A percentile compares a stretch with the other conserved stretches of the same genome.
phyloP scores from a whole-genome alignment of 208 protist genomes.

The Trypanosomatidae sp. region DNA sequence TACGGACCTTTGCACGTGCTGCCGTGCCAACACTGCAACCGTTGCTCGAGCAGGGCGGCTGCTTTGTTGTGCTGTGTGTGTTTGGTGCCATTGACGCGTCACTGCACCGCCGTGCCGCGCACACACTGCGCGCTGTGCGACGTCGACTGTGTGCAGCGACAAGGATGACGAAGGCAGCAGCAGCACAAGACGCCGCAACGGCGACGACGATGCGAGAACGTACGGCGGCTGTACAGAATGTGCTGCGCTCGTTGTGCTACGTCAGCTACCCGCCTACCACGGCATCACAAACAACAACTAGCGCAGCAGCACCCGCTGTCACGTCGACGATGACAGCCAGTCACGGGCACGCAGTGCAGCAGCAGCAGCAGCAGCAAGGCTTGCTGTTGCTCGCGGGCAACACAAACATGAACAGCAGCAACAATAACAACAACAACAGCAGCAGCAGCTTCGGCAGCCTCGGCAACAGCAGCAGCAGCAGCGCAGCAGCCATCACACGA shows the following conservation, averaged over 20 bases:
- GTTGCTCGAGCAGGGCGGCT: conserved; percentile 26
- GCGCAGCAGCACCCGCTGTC: not conserved
- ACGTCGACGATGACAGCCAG: not conserved
- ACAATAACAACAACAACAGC: not conserved
- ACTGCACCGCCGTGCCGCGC: conserved; percentile 26
- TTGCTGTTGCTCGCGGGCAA: not conserved
- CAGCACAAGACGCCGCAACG: not conserved
- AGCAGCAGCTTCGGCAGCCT: not conserved
- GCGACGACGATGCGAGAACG: not conserved
- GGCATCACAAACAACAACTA: not conserved
- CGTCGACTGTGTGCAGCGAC: conserved; percentile 25
- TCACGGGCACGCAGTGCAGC: not conserved
- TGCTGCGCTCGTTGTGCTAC: not conserved
- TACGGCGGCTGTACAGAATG: not conserved
- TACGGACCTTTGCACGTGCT: not conserved
- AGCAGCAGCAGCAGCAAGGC: not conserved
- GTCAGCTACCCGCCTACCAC: not conserved
- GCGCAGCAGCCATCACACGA: not conserved
- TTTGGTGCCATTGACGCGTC: conserved; percentile 27
- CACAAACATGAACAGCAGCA: not conserved
- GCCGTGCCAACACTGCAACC: conserved; percentile 5
- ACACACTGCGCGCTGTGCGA: conserved; percentile 19
- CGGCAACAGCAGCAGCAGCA: not conserved
- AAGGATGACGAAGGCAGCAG: not conserved
- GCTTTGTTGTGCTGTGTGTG: conserved; percentile 43